Base-by-base conservation (phyloP, 305 asterid genomes). In the Euphrasia arctica region DNA sequence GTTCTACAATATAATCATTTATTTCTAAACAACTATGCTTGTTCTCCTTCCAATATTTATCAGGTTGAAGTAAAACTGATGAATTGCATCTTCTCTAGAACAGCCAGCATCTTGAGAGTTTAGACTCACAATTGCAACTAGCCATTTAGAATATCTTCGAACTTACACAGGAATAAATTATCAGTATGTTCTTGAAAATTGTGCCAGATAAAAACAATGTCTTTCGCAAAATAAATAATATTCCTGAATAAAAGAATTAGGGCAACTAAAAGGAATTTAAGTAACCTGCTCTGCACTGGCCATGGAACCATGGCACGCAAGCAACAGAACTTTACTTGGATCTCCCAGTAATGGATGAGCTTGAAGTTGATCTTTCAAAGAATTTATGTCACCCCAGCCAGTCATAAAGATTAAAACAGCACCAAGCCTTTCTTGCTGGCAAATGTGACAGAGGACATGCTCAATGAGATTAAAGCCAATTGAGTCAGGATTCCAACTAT, bases 291-390 rank as follows among this genome's bases (percentile, higher is more conserved):
- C 98, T 47, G 93, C 75, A 79, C 95, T 92, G 70, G 93, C 79
- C 98, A 92, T 92, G 77, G 98, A 92, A 79, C 98, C 98, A 81
- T 92, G 98, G 78, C 98, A 92, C 47, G 97, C 96, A 78, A 92
- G 95, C 77, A 92, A 76, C 70, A 92, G 83, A 70, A 92, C 96
- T 78, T 77, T 84, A 77, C 80, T 85, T 70, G 88, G 85, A 82
- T 90, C 97, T 58, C 98, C 98, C 82, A 92, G 74, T 25, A 89
- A 72, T 27, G 94, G 91, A 82, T 92, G 91, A 52, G 87, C 86
- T 76, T 85, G 88, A 72, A 92, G 98, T 72, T 89, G 96, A 79
- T 87, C 89, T 81, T 92, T 92, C 69, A 92, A 69, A 70, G 97
- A 76, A 75, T 89, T 92, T 78, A 92, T 92, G 91, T 92, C 98